phyloP scores from a whole-genome alignment of 805 yeast genomes.

The Candida xiaguanensis region DNA sequence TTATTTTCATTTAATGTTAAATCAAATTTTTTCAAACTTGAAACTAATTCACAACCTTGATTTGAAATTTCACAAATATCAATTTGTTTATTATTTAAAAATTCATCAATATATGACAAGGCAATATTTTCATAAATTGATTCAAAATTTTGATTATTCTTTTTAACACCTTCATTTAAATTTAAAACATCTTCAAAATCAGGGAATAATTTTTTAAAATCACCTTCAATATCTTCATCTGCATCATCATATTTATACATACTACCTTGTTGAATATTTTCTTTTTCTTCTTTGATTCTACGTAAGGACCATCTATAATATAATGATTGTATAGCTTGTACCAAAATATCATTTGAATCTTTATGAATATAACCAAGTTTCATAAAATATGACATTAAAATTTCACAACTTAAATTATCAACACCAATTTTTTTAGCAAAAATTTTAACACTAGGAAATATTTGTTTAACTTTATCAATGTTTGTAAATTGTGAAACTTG shows the following conservation, averaged over 20 bases:
- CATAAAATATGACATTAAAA: slow-evolving; percentile 46
- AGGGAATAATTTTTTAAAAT: slow-evolving; percentile 78
- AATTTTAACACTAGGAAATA: slow-evolving; percentile 32
- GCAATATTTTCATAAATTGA: slow-evolving; percentile 49
- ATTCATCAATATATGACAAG: slow-evolving; percentile 43
- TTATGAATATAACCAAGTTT: slow-evolving; percentile 36
- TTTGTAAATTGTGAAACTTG: slow-evolving; percentile 39
- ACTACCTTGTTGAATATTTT: slow-evolving; percentile 54
- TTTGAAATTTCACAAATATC: slow-evolving; percentile 27
- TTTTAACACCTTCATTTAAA: slow-evolving; percentile 14
- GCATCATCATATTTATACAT: slow-evolving; percentile 65
- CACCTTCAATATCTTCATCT: slow-evolving; percentile 69
- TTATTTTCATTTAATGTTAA: slow-evolving; percentile 13
- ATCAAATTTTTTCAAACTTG: slow-evolving; percentile 6
- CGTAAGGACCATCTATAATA: slow-evolving; percentile 83
- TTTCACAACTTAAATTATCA: slow-evolving; percentile 49
- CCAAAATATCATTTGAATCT: slow-evolving; percentile 12
- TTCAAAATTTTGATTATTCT: slow-evolving; percentile 31
- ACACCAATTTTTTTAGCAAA: slow-evolving; percentile 39
- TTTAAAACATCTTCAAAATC: slow-evolving; percentile 71
- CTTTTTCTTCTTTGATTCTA: slow-evolving; percentile 61
- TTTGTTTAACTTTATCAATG: slow-evolving; percentile 17
- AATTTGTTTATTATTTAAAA: slow-evolving; percentile 18
- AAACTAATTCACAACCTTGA: slow-evolving; percentile 33
- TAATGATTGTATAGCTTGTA: slow-evolving; percentile 51